These are phyloP conservation scores for Neurospora pannonica DNA, from an alignment of 495 filamentous ascomycete genomes.

Conservation along the genomic window DNA sequence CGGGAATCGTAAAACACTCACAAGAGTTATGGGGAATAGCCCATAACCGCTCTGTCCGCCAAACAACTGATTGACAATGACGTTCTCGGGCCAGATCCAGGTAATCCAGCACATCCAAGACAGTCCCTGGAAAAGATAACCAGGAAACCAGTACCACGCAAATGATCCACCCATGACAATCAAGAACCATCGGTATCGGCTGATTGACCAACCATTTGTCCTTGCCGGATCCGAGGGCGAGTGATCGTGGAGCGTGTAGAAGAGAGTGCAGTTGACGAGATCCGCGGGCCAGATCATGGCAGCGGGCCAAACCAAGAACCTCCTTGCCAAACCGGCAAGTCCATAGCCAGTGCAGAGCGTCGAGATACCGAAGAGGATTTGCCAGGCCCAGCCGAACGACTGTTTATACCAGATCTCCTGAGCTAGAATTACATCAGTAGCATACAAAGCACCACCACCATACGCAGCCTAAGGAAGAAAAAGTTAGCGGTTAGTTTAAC, in stretches of 20 bases:
- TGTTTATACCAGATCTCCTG: conserved; percentile 30
- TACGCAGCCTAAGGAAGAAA: conserved; percentile 26
- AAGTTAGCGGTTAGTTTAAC: conserved; percentile 4
- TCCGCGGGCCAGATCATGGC: conserved; percentile 67
- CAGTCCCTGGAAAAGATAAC: conserved; percentile 48
- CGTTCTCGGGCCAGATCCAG: conserved; percentile 53
- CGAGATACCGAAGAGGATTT: conserved; percentile 57
- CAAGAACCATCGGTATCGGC: conserved; percentile 57
- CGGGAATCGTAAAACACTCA: conserved; percentile 1
- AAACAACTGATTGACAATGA: conserved; percentile 61
- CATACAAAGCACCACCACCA: conserved; percentile 39
- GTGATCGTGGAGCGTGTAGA: conserved; percentile 60
- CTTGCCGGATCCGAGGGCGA: conserved; percentile 44
- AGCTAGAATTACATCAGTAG: conserved; percentile 38
- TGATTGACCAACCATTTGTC: conserved; percentile 55
- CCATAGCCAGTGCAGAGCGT: conserved; percentile 68
- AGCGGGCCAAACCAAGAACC: conserved; percentile 56
- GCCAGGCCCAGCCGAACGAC: conserved; percentile 49
- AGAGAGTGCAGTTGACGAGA: conserved; percentile 56
- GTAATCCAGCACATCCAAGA: conserved; percentile 53
- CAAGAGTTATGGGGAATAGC: conserved; percentile 45
- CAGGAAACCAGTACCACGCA: conserved; percentile 51
- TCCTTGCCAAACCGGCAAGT: conserved; percentile 55
- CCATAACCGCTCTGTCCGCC: conserved; percentile 54
- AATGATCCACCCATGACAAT: conserved; percentile 44